Evolutionary conservation across 1,284 basidiomycete species (phyloP), one percentile per base, ranked within the genome.

Genomic region (Microbotryomycetes sp.): DNA sequence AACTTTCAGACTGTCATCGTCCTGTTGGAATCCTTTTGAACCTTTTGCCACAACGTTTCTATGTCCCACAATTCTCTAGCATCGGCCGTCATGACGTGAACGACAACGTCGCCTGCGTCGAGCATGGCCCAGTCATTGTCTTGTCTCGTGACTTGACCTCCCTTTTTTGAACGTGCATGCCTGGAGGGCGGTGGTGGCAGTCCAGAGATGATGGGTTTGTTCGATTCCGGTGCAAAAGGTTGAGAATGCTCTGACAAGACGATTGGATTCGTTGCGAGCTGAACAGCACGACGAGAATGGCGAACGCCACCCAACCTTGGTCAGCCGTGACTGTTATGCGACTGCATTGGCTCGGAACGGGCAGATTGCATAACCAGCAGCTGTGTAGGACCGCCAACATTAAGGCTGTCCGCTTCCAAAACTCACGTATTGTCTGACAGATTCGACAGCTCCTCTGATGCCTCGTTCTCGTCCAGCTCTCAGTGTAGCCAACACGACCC

Each of bases 21-120:
- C 9, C 36, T 42, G 9, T 42, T 42, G 12, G 36, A 42, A 19
- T 42, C 36, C 36, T 42, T 63, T 56, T 15, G 56, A 16, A 60
- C 26, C 4, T n/a, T 46, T 4, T 53, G 59, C 69, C 70, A 71
- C 25, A 71, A 50, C 28, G 56, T 47, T 56, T 72, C 72, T 16
- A 73, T 63, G 25, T 65, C 63, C 54, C 68, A 73, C 45, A 60
- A 57, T 36, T 53, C 58, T n/a, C 72, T 47, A 23, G 67, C 71
- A 15, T 68, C 58, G 15, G 26, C 48, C n/a, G 68, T 71, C 63
- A 72, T 65, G 36, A 72, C 65, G 54, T 73, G 72, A 12, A 72
- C 67, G 47, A 73, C 68, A 3, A 71, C 59, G 23, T 64, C 62
- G 0, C 71, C 68, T 2, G 62, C 69, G 36, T 73, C 72, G 26